Evolutionary conservation across 1,284 basidiomycete species (phyloP).

Genomic region (Rhodotorula mucilaginosa): DNA sequence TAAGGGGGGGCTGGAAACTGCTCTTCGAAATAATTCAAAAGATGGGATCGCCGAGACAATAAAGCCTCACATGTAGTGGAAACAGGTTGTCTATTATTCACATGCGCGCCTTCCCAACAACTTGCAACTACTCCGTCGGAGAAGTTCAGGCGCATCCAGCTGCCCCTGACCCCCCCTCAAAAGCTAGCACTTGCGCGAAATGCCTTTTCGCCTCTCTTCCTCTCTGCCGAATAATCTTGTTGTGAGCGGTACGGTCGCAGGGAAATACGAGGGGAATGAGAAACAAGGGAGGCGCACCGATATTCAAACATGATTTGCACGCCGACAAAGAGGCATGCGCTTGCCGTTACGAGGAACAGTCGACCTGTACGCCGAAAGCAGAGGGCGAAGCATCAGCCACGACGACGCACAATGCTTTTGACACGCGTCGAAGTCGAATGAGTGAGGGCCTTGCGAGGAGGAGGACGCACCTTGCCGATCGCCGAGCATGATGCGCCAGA

Average conservation of each 20-base stretch:
- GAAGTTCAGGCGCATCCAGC: no score
- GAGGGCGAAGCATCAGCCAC: not conserved
- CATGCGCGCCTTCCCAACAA: no score
- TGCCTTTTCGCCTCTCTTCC: constrained; percentile 61
- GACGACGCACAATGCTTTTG: no score
- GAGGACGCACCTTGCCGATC: constrained; percentile 61
- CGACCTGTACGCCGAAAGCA: constrained; percentile 55
- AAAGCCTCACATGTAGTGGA: not conserved
- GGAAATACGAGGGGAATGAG: not conserved
- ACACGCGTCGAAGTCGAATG: no score
- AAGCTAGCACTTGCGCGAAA: constrained; percentile 57
- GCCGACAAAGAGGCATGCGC: constrained; percentile 71
- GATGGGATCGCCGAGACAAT: not conserved
- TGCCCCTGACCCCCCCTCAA: not conserved
- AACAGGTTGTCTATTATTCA: not conserved
- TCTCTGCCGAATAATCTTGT: constrained; percentile 47
- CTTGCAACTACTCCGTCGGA: no score
- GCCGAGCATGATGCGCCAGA: constrained; percentile 65
- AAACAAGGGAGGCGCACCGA: constrained; percentile 49
- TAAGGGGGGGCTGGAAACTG: not conserved
- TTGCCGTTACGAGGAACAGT: constrained; percentile 64
- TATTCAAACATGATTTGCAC: constrained; percentile 96
- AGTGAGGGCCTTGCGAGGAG: no score
- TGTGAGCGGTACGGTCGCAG: not conserved
- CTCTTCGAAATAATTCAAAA: not conserved